Base-by-base conservation (phyloP, 305 asterid species). In the Withania somnifera region DNA sequence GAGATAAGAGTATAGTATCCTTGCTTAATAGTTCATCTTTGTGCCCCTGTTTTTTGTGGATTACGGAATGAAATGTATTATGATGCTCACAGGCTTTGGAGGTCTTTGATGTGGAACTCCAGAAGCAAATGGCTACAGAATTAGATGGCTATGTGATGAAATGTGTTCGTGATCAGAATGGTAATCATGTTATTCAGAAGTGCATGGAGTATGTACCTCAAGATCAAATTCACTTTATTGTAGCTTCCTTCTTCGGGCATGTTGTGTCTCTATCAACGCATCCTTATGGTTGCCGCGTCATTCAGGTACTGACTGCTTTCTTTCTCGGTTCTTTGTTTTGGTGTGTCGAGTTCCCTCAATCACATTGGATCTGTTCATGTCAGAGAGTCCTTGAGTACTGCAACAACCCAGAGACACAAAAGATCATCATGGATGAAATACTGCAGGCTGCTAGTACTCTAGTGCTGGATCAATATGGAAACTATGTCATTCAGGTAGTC, bases 151-250 rank as follows among this genome's bases (percentile, higher is more conserved):
- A 94, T 8, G 93, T 95, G 83, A 84, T 93, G 93, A 90, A 92
- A 88, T 93, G 99, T 82, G 93, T 95, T 42, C 91, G 84, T 50
- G 95, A 95, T 89, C 98, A 92, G 85, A 95, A 93, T 3, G 99
- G 98, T 20, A 95, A 95, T 84, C 99, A 95, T 17, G 99, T 92
- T n/a, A 91, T 95, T 82, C 99, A 95, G 82, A 95, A 93, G 84
- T 92, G 98, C 90, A 92, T 95, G 13, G 97, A 93, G 84, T 87
- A 93, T 68, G 85, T 95, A 42, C 97, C 99, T 56, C 93, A 91
- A 83, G 89, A 91, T 80, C 86, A 77, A 40, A 91, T 90, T 56
- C 92, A 91, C 47, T 91, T 91, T 61, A 95, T 95, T 54, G 81
- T 91, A 82, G 87, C 93, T 22, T 88, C 98, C 15, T 90, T 93